Percentiles rank a stretch among this genome's conserved stretches.
Conservation (phyloP, 495 filamentous ascomycete species). For the Podospora sp. region DNA sequence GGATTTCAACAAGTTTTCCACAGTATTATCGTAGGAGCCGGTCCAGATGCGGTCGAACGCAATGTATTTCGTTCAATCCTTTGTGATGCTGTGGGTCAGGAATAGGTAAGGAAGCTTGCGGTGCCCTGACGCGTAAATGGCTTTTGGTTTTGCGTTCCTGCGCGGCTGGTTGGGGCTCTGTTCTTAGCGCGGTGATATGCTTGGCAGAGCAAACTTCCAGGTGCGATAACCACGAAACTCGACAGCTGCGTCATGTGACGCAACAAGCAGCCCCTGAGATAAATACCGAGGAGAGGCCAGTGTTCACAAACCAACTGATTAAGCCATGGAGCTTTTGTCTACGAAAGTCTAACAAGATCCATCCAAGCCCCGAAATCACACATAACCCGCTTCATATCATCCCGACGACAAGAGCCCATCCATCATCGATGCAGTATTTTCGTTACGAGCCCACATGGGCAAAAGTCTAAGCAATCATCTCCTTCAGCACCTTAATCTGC, state of each 20-base stretch:
- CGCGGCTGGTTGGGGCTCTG: conserved; percentile 1
- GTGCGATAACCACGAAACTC: neutral
- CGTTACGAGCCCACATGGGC: neutral
- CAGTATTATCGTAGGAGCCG: neutral
- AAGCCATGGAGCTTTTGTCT: conserved; percentile 20
- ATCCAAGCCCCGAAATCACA: neutral
- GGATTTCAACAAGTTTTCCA: neutral
- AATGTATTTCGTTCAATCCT: conserved; percentile 1
- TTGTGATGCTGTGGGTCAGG: conserved; percentile 3
- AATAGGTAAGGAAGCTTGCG: neutral
- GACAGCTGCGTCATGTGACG: conserved; percentile 14
- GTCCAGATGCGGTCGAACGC: neutral
- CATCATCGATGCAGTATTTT: neutral
- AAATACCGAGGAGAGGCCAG: neutral
- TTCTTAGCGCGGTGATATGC: conserved; percentile 2
- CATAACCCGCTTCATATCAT: conserved; percentile 3
- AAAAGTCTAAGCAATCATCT: conserved; percentile 27
- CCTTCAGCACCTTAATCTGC: conserved; percentile 75
- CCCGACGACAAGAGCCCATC: neutral
- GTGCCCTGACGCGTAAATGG: conserved; percentile 22
- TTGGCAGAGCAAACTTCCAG: neutral
- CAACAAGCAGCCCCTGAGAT: conserved; percentile 1
- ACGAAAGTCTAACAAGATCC: conserved; percentile 7
- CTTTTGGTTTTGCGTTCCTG: neutral
- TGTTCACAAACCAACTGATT: neutral